Percentiles rank a stretch among this genome's conserved stretches.
phyloP scores from a whole-genome alignment of 2,329 filamentous ascomycete genomes.

The Penicillium digitatum region DNA sequence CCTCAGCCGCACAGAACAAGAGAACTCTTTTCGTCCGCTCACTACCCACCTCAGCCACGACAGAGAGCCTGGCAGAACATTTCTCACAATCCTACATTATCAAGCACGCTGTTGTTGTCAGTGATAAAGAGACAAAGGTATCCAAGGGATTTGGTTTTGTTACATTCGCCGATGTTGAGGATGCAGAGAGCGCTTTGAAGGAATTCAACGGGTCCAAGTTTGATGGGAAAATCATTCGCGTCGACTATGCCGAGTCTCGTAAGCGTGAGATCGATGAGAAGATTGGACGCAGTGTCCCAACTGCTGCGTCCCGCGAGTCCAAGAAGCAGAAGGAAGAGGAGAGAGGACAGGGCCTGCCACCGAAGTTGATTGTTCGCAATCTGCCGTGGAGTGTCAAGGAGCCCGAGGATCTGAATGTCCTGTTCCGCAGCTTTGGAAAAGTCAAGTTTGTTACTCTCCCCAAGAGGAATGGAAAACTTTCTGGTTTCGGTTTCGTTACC shows the following conservation, averaged over 20 bases:
- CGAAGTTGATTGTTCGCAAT: slow-evolving; percentile 85
- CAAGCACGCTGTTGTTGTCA: slow-evolving; percentile 91
- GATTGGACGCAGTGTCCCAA: slow-evolving; percentile 40
- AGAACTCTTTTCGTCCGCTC: slow-evolving; percentile 87
- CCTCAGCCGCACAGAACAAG: slow-evolving; percentile 36
- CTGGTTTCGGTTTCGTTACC: slow-evolving; percentile 90
- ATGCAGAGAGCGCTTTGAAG: slow-evolving; percentile 74
- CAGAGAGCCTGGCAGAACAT: slow-evolving; percentile 75
- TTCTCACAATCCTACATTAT: slow-evolving; percentile 94
- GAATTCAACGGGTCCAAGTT: slow-evolving; percentile 76
- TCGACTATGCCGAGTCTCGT: slow-evolving; percentile 84
- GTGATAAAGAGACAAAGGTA: slow-evolving; percentile 77
- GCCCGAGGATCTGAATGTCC: slow-evolving; percentile 68
- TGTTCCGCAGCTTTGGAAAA: slow-evolving; percentile 87
- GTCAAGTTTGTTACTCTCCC: slow-evolving; percentile 84
- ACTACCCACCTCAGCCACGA: slow-evolving; percentile 72
- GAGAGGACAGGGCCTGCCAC: slow-evolving; percentile 57
- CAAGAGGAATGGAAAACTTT: slow-evolving; percentile 65
- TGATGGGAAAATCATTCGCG: slow-evolving; percentile 73
- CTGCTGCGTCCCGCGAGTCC: slow-evolving; percentile 33
- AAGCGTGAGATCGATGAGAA: slow-evolving; percentile 62
- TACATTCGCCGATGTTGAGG: slow-evolving; percentile 89
- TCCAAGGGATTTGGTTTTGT: slow-evolving; percentile 96
- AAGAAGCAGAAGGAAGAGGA: slow-evolving; percentile 53
- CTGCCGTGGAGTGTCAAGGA: slow-evolving; percentile 93